Evolutionary conservation across 1,284 basidiomycete genomes (phyloP).

Genomic region (Phlebopus sp.): DNA sequence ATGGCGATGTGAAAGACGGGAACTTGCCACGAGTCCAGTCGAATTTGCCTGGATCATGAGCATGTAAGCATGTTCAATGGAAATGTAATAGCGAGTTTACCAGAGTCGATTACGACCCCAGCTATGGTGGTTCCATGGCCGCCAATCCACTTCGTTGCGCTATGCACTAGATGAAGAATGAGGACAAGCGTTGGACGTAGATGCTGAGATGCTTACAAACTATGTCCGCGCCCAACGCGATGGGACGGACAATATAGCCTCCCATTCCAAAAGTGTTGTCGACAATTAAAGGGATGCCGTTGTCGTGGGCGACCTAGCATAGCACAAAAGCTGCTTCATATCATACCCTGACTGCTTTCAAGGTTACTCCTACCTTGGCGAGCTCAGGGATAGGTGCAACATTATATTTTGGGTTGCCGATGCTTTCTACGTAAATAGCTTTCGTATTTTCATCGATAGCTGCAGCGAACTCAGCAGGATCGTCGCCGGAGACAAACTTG

Average conservation of each 20-base stretch:
- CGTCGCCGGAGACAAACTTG: conserved; percentile 69
- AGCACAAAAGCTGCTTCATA: neutral
- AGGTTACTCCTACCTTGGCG: conserved; percentile 50
- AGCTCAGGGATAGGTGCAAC: conserved; percentile 72
- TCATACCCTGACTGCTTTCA: neutral
- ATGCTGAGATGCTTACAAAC: conserved; percentile 44
- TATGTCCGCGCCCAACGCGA: conserved; percentile 82
- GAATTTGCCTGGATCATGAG: conserved; percentile 60
- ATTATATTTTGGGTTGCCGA: conserved; percentile 83
- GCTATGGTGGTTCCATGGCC: conserved; percentile 88
- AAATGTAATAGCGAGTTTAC: conserved; percentile 25
- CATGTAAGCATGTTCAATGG: neutral
- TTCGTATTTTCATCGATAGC: conserved; percentile 79
- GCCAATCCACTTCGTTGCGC: conserved; percentile 90
- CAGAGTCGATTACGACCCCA: conserved; percentile 80
- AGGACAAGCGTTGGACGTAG: neutral
- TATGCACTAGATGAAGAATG: conserved; percentile 55
- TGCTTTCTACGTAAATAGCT: conserved; percentile 79
- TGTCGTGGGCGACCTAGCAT: conserved; percentile 61
- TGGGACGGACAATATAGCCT: conserved; percentile 57
- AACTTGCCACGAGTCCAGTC: conserved; percentile 81
- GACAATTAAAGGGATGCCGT: conserved; percentile 77
- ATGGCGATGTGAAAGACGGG: conserved; percentile 79
- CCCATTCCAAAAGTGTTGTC: conserved; percentile 92
- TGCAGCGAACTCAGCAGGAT: conserved; percentile 64